These are phyloP conservation scores for Sporobolomyces phaffii DNA, from an alignment of 768 basidiomycete species.

Conservation along the genomic window DNA sequence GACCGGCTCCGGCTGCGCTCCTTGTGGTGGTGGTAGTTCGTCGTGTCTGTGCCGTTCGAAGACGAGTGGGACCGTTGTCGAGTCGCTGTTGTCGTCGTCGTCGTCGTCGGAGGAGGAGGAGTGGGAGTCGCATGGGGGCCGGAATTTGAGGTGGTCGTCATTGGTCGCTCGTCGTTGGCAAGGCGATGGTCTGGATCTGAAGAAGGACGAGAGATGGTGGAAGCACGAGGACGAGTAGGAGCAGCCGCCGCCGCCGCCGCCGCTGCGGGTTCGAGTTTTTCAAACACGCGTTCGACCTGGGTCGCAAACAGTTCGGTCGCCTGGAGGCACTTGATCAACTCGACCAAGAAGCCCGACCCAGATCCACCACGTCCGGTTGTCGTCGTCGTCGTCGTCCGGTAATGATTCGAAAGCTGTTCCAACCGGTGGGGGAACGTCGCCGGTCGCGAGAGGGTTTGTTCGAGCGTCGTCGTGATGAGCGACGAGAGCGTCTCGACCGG, in stretches of 20 bases:
- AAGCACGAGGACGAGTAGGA: no score
- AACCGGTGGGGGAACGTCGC: constrained; percentile 79
- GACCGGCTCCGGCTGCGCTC: constrained; percentile 47
- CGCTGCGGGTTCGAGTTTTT: constrained; percentile 51
- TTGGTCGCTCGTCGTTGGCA: no score
- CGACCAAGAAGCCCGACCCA: constrained; percentile 59
- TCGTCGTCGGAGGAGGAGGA: no score
- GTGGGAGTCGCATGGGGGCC: not conserved
- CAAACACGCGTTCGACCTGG: constrained; percentile 65
- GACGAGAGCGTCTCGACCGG: constrained; percentile 67
- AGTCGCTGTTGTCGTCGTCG: no score
- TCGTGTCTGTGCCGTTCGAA: constrained; percentile 22
- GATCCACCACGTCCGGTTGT: no score
- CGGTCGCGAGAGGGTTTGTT: constrained; percentile 65
- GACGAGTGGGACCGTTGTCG: no score
- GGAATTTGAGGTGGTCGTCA: no score
- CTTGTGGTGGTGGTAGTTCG: constrained; percentile 27
- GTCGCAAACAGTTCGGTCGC: constrained; percentile 77
- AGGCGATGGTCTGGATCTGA: no score
- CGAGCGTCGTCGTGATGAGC: constrained; percentile 74
- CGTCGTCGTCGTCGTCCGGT: no score
- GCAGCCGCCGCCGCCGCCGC: not conserved
- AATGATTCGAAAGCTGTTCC: constrained; percentile 60
- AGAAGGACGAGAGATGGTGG: no score
- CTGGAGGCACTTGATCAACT: constrained; percentile 65